Base-by-base conservation (phyloP, 2,329 filamentous ascomycete species). In the Calycina herbarum region DNA sequence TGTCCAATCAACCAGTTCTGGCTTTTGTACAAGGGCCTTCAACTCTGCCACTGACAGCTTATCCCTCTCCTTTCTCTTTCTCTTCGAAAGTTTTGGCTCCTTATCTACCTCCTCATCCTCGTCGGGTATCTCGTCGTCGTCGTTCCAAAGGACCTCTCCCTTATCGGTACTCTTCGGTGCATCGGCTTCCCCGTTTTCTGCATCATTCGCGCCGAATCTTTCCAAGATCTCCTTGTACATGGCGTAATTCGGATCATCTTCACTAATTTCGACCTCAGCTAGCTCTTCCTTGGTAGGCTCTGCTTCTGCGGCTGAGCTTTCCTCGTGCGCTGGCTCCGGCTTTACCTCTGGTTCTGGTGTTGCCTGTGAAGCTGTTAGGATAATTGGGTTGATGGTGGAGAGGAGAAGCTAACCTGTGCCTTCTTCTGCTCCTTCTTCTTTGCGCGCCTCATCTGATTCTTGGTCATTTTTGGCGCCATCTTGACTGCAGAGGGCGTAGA, bases 1-100 rank as follows among this genome's bases (percentile, higher is more conserved):
- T 63, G 96, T 95, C 95, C 95, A 98, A 75, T 99, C 95, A 5
- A 99, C 94, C 10, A 97, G 87, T 78, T 99, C 95, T 2, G 95
- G 95, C 72, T 94, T 94, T 73, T 85, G 86, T 67, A 97, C 95
- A 64, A 97, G 81, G 5, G 94, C 92, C 80, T 99, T 99, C 69
- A 99, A 85, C 79, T 98, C 93, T 59, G 95, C 95, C 66, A 99
- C 92, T 6, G 94, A 96, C 38, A 98, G 83, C 78, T 96, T 97
- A 80, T 91, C 96, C 76, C 93, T 84, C 79, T 91, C 88, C 81
- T 98, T 99, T 71, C 91, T 86, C 79, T 96, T 94, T 83, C 97
- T 97, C 80, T 97, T 98, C 35, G 94, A 97, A 31, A 98, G 78
- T 73, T 91, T 94, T 8, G 86, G 83, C 72, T 85, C 84, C 2